Conservation (phyloP, 2,329 filamentous ascomycete genomes). For the Ophiocordyceps australis region DNA sequence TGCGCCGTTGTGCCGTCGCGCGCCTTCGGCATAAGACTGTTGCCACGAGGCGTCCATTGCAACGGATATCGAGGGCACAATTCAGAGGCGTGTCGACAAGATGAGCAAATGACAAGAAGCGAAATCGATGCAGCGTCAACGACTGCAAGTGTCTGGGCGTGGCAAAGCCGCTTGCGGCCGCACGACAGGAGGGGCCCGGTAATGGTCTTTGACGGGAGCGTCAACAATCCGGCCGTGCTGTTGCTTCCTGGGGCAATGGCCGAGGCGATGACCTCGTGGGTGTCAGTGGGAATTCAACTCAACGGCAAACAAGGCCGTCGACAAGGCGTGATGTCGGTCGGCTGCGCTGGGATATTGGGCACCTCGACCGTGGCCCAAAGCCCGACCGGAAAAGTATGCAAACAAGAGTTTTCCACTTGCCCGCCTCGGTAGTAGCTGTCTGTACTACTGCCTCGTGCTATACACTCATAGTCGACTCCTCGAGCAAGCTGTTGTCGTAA, state of each 20-base stretch:
- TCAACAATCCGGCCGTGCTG: no score
- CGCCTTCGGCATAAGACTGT: conserved; percentile 48
- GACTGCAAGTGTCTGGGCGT: conserved; percentile 1
- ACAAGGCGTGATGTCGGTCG: conserved; percentile 1
- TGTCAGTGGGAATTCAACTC: no score
- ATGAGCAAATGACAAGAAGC: background rate
- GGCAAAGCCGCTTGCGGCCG: background rate
- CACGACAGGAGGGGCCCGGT: background rate
- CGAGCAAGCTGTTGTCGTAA: no score
- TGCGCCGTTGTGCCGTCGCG: conserved; percentile 44
- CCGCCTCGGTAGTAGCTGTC: no score
- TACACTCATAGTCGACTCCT: no score
- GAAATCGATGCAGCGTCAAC: conserved; percentile 2
- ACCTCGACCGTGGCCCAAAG: conserved; percentile 6
- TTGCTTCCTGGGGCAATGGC: no score
- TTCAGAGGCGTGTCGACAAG: background rate
- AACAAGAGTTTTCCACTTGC: no score
- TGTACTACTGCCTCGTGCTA: no score
- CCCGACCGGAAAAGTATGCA: no score
- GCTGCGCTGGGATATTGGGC: conserved; percentile 5
- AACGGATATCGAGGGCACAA: conserved; percentile 3
- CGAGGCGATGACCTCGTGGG: no score
- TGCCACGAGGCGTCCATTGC: conserved; percentile 44
- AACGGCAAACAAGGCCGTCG: no score
- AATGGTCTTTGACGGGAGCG: background rate